Evolutionary conservation across 345 rosid species (phyloP).

Genomic region (Erodium maritimum): DNA sequence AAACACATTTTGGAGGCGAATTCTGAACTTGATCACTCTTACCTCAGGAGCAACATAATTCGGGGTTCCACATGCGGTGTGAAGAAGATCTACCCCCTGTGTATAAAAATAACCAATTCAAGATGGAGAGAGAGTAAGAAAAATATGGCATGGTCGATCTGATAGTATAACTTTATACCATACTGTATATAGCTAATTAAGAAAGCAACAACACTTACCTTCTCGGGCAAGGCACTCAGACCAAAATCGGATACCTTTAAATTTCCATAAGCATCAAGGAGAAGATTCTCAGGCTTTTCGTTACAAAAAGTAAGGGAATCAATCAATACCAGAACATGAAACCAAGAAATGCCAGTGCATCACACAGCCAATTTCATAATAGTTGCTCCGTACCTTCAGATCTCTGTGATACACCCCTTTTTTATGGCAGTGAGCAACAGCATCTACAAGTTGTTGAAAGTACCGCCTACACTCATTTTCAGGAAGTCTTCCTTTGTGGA

Average conservation of each 20-base stretch:
- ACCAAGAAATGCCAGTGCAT: background rate
- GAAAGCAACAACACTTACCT: slow-evolving; percentile 27
- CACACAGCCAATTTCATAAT: slow-evolving; percentile 6
- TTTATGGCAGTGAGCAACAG: slow-evolving; percentile 71
- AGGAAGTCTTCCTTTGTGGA: slow-evolving; percentile 50
- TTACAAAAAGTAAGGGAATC: slow-evolving; percentile 5
- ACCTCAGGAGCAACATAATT: slow-evolving; percentile 74
- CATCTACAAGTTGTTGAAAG: slow-evolving; percentile 93
- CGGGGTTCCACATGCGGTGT: slow-evolving; percentile 94
- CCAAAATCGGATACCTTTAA: slow-evolving; percentile 82
- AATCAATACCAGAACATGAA: slow-evolving; percentile 12
- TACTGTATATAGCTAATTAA: background rate
- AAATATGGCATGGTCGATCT: background rate
- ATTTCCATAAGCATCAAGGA: slow-evolving; percentile 49
- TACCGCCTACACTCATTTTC: slow-evolving; percentile 63
- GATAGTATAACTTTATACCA: background rate
- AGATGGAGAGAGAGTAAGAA: slow-evolving; percentile 9
- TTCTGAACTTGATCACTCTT: background rate
- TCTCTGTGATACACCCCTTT: slow-evolving; percentile 94
- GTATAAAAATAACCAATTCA: slow-evolving; percentile 6
- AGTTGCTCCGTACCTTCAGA: slow-evolving; percentile 43
- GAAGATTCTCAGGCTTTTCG: slow-evolving; percentile 63
- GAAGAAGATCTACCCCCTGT: slow-evolving; percentile 58
- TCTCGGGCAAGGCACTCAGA: slow-evolving; percentile 53
- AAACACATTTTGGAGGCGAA: background rate